Evolutionary conservation across 257 asterid species (phyloP), one percentile per base, ranked within the genome.

Genomic region (Marsdenia floribunda): DNA sequence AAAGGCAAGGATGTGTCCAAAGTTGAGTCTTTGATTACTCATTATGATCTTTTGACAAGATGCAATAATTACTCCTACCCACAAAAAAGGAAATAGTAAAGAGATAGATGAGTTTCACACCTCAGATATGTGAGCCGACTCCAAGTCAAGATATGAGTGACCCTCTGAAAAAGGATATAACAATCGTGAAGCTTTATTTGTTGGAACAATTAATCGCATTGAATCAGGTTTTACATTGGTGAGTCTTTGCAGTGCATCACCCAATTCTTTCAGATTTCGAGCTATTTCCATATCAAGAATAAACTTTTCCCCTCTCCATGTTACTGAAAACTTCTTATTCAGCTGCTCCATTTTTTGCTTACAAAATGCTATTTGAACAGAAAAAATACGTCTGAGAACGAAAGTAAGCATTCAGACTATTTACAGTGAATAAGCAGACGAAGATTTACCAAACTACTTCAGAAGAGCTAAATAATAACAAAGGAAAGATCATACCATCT

Each of bases 151-250:
- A 63, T 54, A 61, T 9, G 95, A 86, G 76, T 94, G 97, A 68
- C 88, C 93, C 66, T 90, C 87, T 18, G 98, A 88, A 75, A 90
- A 94, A 37, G 97, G 98, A 75, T 89, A 88, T 19, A 91, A 44
- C 85, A 90, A 61, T 78, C 82, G 89, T 9, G 97, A 88, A 78
- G 83, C 86, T 83, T 84, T 91, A 75, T 86, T 84, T 35, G 70
- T 46, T 42, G 95, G 88, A 77, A 91, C 91, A 85, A 94, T 87
- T 29, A 94, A 83, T 68, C 98, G 86, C 77, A 94, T 71, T 35
- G 98, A 91, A 76, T 88, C 92, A 1, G 85, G 85, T 77, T 85
- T 82, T 38, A 91, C 90, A 78, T 83, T 84, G 47, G 97, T 91
- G 83, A 90, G 87, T 47, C 81, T 80, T 76, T 76, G 89, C 88